Conservation (phyloP, 306 rosid genomes). For the Pyrus communis region DNA sequence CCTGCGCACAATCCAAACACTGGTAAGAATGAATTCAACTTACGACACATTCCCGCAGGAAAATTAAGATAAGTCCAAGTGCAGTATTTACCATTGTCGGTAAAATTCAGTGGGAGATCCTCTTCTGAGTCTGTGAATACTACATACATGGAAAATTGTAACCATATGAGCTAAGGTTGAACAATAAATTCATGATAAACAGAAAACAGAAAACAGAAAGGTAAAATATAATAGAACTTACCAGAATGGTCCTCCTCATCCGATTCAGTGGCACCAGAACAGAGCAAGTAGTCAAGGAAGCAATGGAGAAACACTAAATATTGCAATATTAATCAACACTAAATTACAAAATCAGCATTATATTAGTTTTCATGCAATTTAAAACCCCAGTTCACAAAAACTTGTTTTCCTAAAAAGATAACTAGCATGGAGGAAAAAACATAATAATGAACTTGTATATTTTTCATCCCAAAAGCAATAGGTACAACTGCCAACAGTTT, state of each 20-base stretch:
- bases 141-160: background rate
- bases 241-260: constrained; percentile 23
- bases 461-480: background rate
- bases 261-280: constrained; percentile 19
- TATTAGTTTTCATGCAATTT: background rate
- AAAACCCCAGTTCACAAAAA: background rate
- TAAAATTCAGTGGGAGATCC: constrained; percentile 12
- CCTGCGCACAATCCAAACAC: constrained; percentile 25
- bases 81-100: constrained; percentile 47
- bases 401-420: background rate
- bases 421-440: background rate
- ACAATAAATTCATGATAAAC: background rate
- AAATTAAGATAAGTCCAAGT: background rate
- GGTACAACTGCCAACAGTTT: no score
- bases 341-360: background rate
- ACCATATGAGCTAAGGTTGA: background rate
- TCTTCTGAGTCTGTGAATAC: constrained; percentile 21
- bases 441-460: background rate
- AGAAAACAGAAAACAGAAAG: background rate
- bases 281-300: background rate
- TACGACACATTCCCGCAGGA: background rate
- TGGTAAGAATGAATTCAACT: background rate
- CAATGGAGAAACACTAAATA: background rate
- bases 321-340: background rate
- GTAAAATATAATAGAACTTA: background rate